Base-by-base conservation (phyloP, 2,329 filamentous ascomycete species). In the Aspergillus unguis region DNA sequence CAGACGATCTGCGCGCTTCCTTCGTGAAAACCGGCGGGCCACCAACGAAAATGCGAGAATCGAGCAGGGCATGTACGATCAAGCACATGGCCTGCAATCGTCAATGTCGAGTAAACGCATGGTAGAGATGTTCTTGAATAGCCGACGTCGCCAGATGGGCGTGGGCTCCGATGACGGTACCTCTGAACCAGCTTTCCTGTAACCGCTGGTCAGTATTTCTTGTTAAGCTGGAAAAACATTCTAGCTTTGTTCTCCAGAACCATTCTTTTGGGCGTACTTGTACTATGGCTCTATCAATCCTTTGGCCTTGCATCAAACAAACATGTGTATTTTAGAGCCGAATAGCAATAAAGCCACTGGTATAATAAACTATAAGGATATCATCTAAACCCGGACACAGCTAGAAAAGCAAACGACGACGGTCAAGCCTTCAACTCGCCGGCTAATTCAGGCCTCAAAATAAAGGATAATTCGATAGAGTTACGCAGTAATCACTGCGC, bases 81-180 rank as follows among this genome's bases (percentile, higher is more conserved):
- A 61, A 9, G 29, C 61, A 5, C 60, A 65, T 43, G 62, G 59
- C 17, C 40, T 57, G 31, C 60, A 62, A 37, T 59, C 62, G 3
- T 61, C 62, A 1, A 63, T 70, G 7, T 67, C 66, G 28, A 69
- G 65, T 54, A 71, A 72, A 47, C 62, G 55, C 23, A 71, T 72
- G 70, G 69, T 72, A 41, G 70, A 72, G 33, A 50, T 65, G 44
- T 72, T 72, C 53, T 53, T 72, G 58, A 59, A 64, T 36, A 70
- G 66, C 52, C 65, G 69, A 33, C 68, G 67, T 4, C 62, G 48
- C 31, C 62, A 59, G 43, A 62, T 55, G 52, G 63, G 51, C 4
- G 43, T 40, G 17, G 60, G 55, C 7, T 53, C 58, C 4, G 58
- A 62, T 8, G 56, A 57, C 6, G 58, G 58, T 11, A 44, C 48